Evolutionary conservation across 352 stramenopile genomes (phyloP).

Genomic region (Phytopythium boreale): DNA sequence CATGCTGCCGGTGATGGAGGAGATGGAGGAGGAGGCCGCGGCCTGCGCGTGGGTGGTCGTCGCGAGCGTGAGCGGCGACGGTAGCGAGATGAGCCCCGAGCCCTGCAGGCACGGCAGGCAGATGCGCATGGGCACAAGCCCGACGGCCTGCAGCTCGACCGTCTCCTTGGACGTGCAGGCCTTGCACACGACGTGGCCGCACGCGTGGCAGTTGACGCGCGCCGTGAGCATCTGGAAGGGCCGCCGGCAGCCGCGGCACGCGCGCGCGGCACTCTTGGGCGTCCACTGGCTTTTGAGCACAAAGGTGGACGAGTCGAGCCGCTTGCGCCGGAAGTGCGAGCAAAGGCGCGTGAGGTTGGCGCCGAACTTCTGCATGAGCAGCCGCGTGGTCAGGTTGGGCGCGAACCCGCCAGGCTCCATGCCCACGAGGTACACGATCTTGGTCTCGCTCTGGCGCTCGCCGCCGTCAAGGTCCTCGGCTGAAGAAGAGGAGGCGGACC

Average conservation of each 20-base stretch:
- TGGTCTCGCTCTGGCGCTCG: conserved; percentile 22
- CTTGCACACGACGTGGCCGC: conserved; percentile 33
- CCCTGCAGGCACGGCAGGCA: conserved; percentile 32
- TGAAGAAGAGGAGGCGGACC: conserved; percentile 10
- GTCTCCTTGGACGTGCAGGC: conserved; percentile 33
- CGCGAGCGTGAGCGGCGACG: conserved; percentile 8
- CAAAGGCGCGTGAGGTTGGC: conserved; percentile 36
- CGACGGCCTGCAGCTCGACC: conserved; percentile 34
- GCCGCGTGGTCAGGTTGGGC: conserved; percentile 26
- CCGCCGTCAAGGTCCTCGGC: conserved; percentile 8
- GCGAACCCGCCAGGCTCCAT: conserved; percentile 31
- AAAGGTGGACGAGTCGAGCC: conserved; percentile 45
- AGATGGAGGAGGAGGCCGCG: neutral
- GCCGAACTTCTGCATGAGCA: conserved; percentile 47
- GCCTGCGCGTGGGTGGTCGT: neutral
- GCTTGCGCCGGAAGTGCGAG: conserved; percentile 41
- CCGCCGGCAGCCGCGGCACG: conserved; percentile 32
- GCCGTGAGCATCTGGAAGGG: conserved; percentile 35
- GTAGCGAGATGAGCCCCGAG: conserved; percentile 15
- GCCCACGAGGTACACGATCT: conserved; percentile 62
- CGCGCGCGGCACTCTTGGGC: conserved; percentile 22
- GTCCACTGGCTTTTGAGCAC: conserved; percentile 45
- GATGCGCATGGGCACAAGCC: conserved; percentile 37
- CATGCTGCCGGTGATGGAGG: neutral
- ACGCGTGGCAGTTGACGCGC: conserved; percentile 39